Conservation (phyloP, 2,329 filamentous ascomycete species). For the Ascosphaera aggregata region DNA sequence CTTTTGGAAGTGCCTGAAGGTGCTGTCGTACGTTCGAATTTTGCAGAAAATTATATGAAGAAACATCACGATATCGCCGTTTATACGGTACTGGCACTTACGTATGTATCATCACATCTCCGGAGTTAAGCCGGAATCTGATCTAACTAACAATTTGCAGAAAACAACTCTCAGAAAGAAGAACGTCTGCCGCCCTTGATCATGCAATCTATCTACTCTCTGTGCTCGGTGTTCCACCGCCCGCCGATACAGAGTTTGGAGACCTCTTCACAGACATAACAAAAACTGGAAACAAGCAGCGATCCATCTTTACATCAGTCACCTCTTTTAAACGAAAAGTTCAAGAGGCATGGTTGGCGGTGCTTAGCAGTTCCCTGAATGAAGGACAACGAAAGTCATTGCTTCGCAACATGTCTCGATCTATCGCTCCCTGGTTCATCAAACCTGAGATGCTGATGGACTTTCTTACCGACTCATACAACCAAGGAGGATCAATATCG, state of each 20-base stretch:
- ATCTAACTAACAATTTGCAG: slow-evolving; percentile 7
- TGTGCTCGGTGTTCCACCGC: slow-evolving; percentile 43
- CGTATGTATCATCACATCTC: slow-evolving; percentile 27
- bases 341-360: slow-evolving; percentile 65
- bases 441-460: slow-evolving; percentile 82
- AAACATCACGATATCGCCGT: slow-evolving; percentile 68
- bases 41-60: slow-evolving; percentile 54
- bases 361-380: slow-evolving; percentile 41
- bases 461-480: slow-evolving; percentile 86
- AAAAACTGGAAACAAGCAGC: slow-evolving; percentile 29
- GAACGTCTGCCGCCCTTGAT: slow-evolving; percentile 12
- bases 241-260: slow-evolving; percentile 14
- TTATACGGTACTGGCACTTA: slow-evolving; percentile 53
- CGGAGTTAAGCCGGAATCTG: not conserved
- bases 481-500: slow-evolving; percentile 65
- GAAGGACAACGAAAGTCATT: slow-evolving; percentile 59
- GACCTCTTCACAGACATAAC: slow-evolving; percentile 24
- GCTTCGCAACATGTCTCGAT: slow-evolving; percentile 48
- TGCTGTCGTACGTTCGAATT: slow-evolving; percentile 42
- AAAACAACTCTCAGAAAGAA: slow-evolving; percentile 12
- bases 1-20: slow-evolving; percentile 35
- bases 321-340: slow-evolving; percentile 54
- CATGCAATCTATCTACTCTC: slow-evolving; percentile 17
- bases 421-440: slow-evolving; percentile 72
- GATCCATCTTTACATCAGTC: slow-evolving; percentile 40